Percentiles rank a stretch among this genome's conserved stretches.
Evolutionary conservation across 257 asterid genomes (phyloP).

Genomic region (Penstemon barbatus): DNA sequence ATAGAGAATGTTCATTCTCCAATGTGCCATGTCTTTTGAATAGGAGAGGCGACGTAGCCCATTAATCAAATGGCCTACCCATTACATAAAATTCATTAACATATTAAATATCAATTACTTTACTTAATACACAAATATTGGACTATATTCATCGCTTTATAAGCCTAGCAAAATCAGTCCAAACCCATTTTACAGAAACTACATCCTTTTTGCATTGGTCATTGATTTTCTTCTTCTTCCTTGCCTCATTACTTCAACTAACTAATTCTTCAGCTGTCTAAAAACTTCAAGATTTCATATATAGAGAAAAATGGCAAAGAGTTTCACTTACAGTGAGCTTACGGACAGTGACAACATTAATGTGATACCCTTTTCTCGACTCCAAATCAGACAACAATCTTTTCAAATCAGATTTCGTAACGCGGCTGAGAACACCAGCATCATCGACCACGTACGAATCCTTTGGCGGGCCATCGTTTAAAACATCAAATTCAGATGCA

Average conservation of each 20-base stretch:
- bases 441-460: conserved; percentile 82
- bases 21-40: too few relatives aligned
- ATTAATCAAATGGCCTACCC: too few relatives aligned
- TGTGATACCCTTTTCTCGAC: conserved; percentile 86
- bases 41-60: too few relatives aligned
- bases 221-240: not conserved
- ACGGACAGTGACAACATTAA: conserved; percentile 85
- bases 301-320: not conserved
- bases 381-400: conserved; percentile 81
- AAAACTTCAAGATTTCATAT: not conserved
- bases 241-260: not conserved
- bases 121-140: too few relatives aligned
- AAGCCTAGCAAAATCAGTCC: too few relatives aligned
- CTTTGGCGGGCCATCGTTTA: conserved; percentile 77
- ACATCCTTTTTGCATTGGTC: not conserved
- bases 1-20: too few relatives aligned
- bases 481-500: conserved; percentile 89
- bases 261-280: not conserved
- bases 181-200: too few relatives aligned
- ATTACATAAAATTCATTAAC: too few relatives aligned
- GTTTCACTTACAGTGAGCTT: conserved; percentile 77
- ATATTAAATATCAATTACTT: too few relatives aligned
- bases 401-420: conserved; percentile 85
- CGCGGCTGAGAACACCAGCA: conserved; percentile 93
- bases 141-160: too few relatives aligned